These are phyloP conservation scores for Fusarium sp. DNA, from an alignment of 2,329 filamentous ascomycete species.

Conservation along the genomic window DNA sequence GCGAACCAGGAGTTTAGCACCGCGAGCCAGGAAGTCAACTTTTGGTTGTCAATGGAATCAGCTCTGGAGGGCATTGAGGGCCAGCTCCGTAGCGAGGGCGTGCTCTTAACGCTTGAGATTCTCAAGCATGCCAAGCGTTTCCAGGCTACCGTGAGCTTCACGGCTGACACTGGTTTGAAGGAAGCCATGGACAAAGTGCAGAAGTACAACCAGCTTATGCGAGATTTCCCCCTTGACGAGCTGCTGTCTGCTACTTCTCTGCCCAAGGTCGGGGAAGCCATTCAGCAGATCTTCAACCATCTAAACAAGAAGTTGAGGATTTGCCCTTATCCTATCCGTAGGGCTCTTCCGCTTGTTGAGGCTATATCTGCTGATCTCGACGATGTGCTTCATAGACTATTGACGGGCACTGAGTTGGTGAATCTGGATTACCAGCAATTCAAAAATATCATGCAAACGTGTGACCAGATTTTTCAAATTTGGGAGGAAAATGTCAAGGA, in stretches of 20 bases:
- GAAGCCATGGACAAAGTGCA: constrained; percentile 96
- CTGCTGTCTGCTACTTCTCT: constrained; percentile 91
- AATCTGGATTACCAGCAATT: constrained; percentile 95
- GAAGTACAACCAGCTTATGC: constrained; percentile 99
- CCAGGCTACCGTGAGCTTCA: constrained; percentile 96
- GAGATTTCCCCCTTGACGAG: constrained; percentile 96
- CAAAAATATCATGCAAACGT: constrained; percentile 82
- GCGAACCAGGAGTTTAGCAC: constrained; percentile 70
- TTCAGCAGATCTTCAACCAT: constrained; percentile 90
- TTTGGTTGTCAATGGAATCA: constrained; percentile 98
- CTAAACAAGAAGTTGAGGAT: constrained; percentile 98
- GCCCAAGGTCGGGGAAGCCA: constrained; percentile 87
- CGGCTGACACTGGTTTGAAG: constrained; percentile 93
- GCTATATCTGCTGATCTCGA: constrained; percentile 96
- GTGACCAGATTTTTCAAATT: constrained; percentile 86
- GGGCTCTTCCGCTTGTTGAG: constrained; percentile 93
- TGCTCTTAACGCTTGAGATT: constrained; percentile 91
- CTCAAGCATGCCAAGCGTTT: constrained; percentile 98
- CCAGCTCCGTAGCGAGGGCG: constrained; percentile 89
- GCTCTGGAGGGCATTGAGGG: constrained; percentile 91
- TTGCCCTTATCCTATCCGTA: constrained; percentile 92
- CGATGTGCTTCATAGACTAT: constrained; percentile 82
- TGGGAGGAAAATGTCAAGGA: constrained; percentile 99
- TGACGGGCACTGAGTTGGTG: constrained; percentile 89
- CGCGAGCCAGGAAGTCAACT: constrained; percentile 97